Percentiles rank a stretch among this genome's conserved stretches.
Conservation (phyloP, 148 eudicot species). For the Nepenthes gracilis region DNA sequence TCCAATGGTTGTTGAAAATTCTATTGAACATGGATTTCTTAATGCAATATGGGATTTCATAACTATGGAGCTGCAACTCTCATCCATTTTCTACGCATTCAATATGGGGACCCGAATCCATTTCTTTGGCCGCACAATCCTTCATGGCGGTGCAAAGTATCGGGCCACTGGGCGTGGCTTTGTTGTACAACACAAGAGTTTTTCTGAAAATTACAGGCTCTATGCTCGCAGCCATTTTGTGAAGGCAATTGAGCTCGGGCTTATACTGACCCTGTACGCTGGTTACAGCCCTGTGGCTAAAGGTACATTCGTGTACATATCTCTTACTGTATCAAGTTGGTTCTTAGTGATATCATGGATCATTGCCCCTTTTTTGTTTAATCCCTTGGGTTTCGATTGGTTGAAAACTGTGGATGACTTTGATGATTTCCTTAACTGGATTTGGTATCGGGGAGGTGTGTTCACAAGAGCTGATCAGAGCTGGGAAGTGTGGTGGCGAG, state of each 20-base stretch:
- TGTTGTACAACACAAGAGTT: constrained; percentile 7
- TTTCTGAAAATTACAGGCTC: constrained; percentile 11
- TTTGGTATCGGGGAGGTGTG: constrained; percentile 7
- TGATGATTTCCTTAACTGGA: constrained; percentile 10
- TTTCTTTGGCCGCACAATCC: constrained; percentile 10
- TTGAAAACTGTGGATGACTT: constrained; percentile 10
- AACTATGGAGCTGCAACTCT: constrained; percentile 8
- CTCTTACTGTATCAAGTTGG: constrained; percentile 1
- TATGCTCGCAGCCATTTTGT: constrained; percentile 12
- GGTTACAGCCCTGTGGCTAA: constrained; percentile 2
- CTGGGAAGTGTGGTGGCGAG: constrained; percentile 13
- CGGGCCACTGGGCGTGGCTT: constrained; percentile 9
- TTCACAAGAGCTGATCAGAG: constrained; percentile 3
- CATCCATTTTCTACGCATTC: constrained; percentile 9
- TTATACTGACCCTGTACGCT: constrained; percentile 6
- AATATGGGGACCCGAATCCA: constrained; percentile 10
- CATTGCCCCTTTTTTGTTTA: constrained; percentile 9
- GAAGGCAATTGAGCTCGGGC: constrained; percentile 8
- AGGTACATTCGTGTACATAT: not conserved
- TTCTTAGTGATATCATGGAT: constrained; percentile 10
- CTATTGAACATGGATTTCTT: constrained; percentile 8
- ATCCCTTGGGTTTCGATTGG: constrained; percentile 14
- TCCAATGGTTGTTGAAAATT: constrained; percentile 8
- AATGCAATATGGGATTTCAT: constrained; percentile 9
- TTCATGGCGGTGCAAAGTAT: constrained; percentile 13